phyloP scores from a whole-genome alignment of 2,329 filamentous ascomycete species.

The Gyromitra esculenta region DNA sequence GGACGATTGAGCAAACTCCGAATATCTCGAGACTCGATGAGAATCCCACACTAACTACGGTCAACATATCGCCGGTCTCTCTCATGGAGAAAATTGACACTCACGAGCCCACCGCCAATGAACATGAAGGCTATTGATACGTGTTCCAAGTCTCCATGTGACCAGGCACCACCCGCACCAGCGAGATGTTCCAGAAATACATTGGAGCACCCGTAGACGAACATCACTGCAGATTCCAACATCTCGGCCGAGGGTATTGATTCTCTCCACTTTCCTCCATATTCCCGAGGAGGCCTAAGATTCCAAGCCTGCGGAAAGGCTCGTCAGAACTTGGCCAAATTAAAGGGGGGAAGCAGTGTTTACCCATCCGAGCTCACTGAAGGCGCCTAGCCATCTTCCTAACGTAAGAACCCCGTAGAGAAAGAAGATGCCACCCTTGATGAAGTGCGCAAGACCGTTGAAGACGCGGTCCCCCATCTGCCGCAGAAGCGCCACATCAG shows the following conservation, averaged over 20 bases:
- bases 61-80: slow-evolving; percentile 33
- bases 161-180: slow-evolving; percentile 76
- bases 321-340: slow-evolving; percentile 8
- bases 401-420: slow-evolving; percentile 89
- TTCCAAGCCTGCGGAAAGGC: slow-evolving; percentile 76
- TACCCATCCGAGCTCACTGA: slow-evolving; percentile 87
- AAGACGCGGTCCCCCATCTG: slow-evolving; percentile 76
- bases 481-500: slow-evolving; percentile 30
- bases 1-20: slow-evolving; percentile 71
- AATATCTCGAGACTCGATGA: slow-evolving; percentile 78
- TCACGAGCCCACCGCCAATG: slow-evolving; percentile 86
- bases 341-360: slow-evolving; percentile 55
- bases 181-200: slow-evolving; percentile 91
- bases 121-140: slow-evolving; percentile 92
- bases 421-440: slow-evolving; percentile 95
- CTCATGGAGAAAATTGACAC: slow-evolving; percentile 59
- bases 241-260: slow-evolving; percentile 79
- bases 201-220: slow-evolving; percentile 87
- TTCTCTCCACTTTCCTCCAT: slow-evolving; percentile 42
- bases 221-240: slow-evolving; percentile 87
- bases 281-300: slow-evolving; percentile 68
- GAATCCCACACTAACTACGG: slow-evolving; percentile 75
- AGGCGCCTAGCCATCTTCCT: slow-evolving; percentile 89
- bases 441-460: slow-evolving; percentile 88
- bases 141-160: slow-evolving; percentile 84